Base-by-base conservation (phyloP, 768 basidiomycete species). In the Phlebiopsis gigantea region DNA sequence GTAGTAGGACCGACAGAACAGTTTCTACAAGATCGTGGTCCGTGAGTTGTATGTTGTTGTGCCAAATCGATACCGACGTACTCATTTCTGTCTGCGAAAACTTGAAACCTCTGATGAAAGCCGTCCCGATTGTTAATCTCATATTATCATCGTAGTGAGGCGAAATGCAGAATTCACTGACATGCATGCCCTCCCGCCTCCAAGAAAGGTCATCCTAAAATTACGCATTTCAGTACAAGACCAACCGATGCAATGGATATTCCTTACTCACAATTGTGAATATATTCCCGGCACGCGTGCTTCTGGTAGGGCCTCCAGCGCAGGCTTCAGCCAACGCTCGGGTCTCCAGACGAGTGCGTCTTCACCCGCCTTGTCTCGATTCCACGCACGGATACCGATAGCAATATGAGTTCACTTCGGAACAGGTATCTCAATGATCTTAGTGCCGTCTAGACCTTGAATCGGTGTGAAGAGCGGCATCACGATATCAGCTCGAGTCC, bases 311-410 rank as follows among this genome's bases (percentile, higher is more conserved):
- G 22, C 9, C 12, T 9, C 5, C 5, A 48, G 25, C 29, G 46
- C 29, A 7, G 55, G 31, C 2, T 60, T 57, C 10, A 75, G 54
- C 78, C 78, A 80, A 2, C 78, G 70, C 24, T 71, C 68, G 1
- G 77, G 79, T 12, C 67, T 67, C 59, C 78, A 79, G 31, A 70
- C 66, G 17, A 63, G 68, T 4, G 76, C 75, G 31, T 76, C 72
- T 1, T 67, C 53, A 2, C 81, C 80, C 0, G 61, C 66, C 29
- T 69, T 68, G 4, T 73, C 70, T 10, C 67, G 61, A 59, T 81
- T 79, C 24, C 80, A 66, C 43, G 64, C 64, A 19, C 63, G 60
- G 29, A 77, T 67, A 1, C 77, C 70, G 10, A 75, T 60, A 14
- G 66, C 66, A 9, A 80, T 58, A 1, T 57, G 48, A 0, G 74